Evolutionary conservation across 495 filamentous ascomycete species (phyloP), one percentile per base, ranked within the genome.

Genomic region (Platismatia glauca): DNA sequence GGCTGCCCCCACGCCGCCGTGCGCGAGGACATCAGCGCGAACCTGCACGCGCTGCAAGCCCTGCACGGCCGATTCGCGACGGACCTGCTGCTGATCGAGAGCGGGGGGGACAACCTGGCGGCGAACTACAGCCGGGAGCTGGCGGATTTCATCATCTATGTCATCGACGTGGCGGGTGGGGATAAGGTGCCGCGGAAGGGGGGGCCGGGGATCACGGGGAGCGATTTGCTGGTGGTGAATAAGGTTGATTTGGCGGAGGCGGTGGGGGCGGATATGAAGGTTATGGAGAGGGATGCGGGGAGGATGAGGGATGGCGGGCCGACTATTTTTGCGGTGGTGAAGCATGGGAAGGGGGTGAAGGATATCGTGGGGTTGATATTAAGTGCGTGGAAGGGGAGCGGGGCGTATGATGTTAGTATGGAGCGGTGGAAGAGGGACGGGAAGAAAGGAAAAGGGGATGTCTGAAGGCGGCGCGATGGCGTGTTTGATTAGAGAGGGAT

Each of bases 1-100:
- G 94, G 94, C 29, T 98, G 94, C 72, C 94, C 94, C 4, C 94
- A 98, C 79, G 94, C 94, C 62, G 94, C 94, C 52, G 94, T 97
- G 67, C 91, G 94, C 67, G 94, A 98, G 80, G 94, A 98, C 80
- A 96, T 98, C 70, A 85, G 80, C 57, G 86, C 88, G 50, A 98
- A 98, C 79, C 88, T 98, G 0, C 88, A 90, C 57, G 91, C 94
- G 2, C 83, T 98, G 16, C 91, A 96, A 67, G 84, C 87, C 59
- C 84, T 98, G 16, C 95, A 97, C 72, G 71, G 72, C 33, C 76
- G 84, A 55, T 95, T 94, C 80, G 67, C 72, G 50, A 84, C 84
- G 0, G 82, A 92, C 44, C 70, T 98, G 13, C 79, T 96, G 35
- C 83, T 98, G 27, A 98, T 98, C 70, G 94, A 98, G 74, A 88